Evolutionary conservation across 345 rosid species (phyloP).

Genomic region (Citrus maxima): DNA sequence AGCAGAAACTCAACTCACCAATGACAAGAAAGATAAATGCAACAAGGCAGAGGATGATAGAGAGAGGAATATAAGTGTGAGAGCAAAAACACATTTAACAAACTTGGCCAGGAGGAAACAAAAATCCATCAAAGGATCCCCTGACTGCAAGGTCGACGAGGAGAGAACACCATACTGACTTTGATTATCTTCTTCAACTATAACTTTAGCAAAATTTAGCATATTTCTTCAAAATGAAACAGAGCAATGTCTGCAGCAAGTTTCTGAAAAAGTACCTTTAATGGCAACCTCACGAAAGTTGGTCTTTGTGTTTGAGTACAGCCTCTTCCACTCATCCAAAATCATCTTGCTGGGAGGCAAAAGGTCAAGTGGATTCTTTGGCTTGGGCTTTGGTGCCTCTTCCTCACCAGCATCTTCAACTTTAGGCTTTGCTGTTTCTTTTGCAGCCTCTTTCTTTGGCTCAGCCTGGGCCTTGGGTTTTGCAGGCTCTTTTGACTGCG

Average conservation of each 20-base stretch:
- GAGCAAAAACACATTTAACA: background rate
- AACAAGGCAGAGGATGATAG: background rate
- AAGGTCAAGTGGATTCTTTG: slow-evolving; percentile 92
- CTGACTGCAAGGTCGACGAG: background rate
- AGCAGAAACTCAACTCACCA: background rate
- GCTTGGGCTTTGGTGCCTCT: slow-evolving; percentile 77
- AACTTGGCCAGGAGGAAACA: background rate
- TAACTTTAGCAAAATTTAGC: background rate
- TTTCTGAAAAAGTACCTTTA: slow-evolving; percentile 46
- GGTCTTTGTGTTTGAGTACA: slow-evolving; percentile 89
- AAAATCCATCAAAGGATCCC: background rate
- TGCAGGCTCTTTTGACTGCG: slow-evolving; percentile 53
- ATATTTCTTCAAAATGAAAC: background rate
- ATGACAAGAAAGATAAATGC: background rate
- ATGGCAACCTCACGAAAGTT: slow-evolving; percentile 97
- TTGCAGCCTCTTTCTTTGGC: slow-evolving; percentile 48
- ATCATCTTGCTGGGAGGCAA: slow-evolving; percentile 92
- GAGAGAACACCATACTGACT: background rate
- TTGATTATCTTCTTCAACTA: background rate
- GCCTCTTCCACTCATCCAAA: slow-evolving; percentile 96
- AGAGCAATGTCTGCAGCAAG: background rate
- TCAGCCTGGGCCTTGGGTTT: slow-evolving; percentile 69
- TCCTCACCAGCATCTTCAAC: slow-evolving; percentile 31
- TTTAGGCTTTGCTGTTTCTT: slow-evolving; percentile 30
- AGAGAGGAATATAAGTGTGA: background rate